phyloP scores from a whole-genome alignment of 1,284 basidiomycete genomes.

The Malassezia obtusa region DNA sequence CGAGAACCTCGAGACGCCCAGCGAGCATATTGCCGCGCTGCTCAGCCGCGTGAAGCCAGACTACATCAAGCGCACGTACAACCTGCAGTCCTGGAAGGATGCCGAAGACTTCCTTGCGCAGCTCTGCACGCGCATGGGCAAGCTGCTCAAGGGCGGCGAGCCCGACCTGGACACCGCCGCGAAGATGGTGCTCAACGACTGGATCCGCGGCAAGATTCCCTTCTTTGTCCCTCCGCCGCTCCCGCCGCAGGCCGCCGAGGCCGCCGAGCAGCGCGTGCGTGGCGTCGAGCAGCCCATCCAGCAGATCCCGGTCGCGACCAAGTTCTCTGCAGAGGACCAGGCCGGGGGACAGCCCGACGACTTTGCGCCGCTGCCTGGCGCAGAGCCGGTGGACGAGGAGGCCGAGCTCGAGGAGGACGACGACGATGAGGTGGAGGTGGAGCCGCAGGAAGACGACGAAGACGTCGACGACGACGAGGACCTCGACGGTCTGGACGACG shows the following conservation, averaged over 20 bases:
- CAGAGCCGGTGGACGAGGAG: slow-evolving; percentile 28
- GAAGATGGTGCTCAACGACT: slow-evolving; percentile 91
- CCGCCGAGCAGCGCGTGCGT: slow-evolving; percentile 50
- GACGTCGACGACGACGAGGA: slow-evolving; percentile 29
- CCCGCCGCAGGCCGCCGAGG: slow-evolving; percentile 53
- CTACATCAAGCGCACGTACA: slow-evolving; percentile 83
- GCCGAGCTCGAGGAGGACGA: slow-evolving; percentile 26
- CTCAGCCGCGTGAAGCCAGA: slow-evolving; percentile 82
- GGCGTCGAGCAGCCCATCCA: slow-evolving; percentile 55
- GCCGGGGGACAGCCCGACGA: slow-evolving; percentile 39
- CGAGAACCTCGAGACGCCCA: slow-evolving; percentile 84
- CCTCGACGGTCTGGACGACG: slow-evolving; percentile 38
- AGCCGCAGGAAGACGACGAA: slow-evolving; percentile 23
- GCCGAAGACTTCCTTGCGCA: slow-evolving; percentile 68
- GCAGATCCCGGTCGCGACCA: slow-evolving; percentile 55
- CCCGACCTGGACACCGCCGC: slow-evolving; percentile 84
- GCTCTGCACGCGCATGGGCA: slow-evolving; percentile 80
- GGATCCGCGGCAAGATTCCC: slow-evolving; percentile 90
- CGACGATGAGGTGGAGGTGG: slow-evolving; percentile 24
- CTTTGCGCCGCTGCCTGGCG: slow-evolving; percentile 25
- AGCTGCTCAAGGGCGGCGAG: slow-evolving; percentile 85
- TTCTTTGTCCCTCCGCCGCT: slow-evolving; percentile 65
- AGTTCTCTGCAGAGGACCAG: slow-evolving; percentile 51
- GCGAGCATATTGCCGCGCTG: slow-evolving; percentile 81
- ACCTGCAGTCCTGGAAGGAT: slow-evolving; percentile 53